phyloP scores from a whole-genome alignment of 805 yeast species.

The Candida rishiriensis region DNA sequence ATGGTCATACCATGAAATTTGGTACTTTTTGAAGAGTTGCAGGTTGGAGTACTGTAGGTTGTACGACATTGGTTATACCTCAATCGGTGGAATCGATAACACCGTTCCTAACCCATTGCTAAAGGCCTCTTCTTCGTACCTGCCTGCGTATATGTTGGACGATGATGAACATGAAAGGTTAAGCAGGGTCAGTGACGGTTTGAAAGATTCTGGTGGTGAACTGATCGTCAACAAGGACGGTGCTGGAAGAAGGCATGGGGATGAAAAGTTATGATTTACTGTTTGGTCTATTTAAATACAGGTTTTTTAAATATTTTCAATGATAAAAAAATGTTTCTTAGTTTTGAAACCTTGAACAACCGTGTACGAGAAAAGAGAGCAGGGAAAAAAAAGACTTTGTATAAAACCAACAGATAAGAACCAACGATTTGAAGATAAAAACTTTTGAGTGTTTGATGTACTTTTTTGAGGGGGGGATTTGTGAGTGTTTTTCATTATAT shows the following conservation, averaged over 20 bases:
- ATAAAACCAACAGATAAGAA: too few relatives aligned
- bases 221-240: not conserved
- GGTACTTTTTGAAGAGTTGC: constrained; percentile 70
- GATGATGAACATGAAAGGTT: constrained; percentile 59
- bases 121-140: constrained; percentile 21
- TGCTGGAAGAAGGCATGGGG: too few relatives aligned
- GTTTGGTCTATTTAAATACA: too few relatives aligned
- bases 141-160: constrained; percentile 55
- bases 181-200: constrained; percentile 24
- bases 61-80: constrained; percentile 84
- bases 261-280: too few relatives aligned
- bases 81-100: constrained; percentile 73
- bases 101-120: constrained; percentile 72
- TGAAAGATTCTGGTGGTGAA: constrained; percentile 4
- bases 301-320: too few relatives aligned
- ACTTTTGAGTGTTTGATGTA: too few relatives aligned
- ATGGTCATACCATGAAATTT: constrained; percentile 80
- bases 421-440: too few relatives aligned
- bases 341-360: too few relatives aligned
- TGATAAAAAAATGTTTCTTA: too few relatives aligned
- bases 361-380: too few relatives aligned
- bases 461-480: too few relatives aligned
- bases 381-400: too few relatives aligned
- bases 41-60: constrained; percentile 66
- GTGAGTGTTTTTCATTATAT: constrained; percentile 2